phyloP scores from a whole-genome alignment of 371 early-diverging fungal genomes.

The Rhizopus sp. region DNA sequence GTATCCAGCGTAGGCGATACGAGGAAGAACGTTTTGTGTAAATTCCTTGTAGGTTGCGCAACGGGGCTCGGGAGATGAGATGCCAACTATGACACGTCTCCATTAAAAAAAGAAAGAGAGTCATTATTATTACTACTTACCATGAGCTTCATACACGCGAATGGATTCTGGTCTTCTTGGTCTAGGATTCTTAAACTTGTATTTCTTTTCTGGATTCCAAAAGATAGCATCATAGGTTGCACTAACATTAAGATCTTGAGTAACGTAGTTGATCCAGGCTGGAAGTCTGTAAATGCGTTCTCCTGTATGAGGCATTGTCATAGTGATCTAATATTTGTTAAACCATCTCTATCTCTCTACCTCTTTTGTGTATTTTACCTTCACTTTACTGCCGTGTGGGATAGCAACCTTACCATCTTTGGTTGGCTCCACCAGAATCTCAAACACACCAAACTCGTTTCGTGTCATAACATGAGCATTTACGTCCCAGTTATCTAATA shows the following conservation, averaged over 20 bases:
- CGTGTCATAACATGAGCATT: slow-evolving; percentile 73
- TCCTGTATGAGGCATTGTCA: slow-evolving; percentile 64
- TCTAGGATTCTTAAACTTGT: slow-evolving; percentile 69
- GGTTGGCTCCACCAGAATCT: slow-evolving; percentile 61
- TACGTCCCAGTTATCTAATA: slow-evolving; percentile 77
- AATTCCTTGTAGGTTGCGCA: slow-evolving; percentile 87
- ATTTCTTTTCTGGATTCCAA: slow-evolving; percentile 84
- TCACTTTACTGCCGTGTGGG: slow-evolving; percentile 84
- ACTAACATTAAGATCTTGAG: slow-evolving; percentile 79
- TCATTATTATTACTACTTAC: too few relatives aligned
- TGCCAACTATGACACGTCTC: slow-evolving; percentile 82
- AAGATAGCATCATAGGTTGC: slow-evolving; percentile 86
- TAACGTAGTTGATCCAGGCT: slow-evolving; percentile 81
- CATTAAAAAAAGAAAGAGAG: too few relatives aligned
- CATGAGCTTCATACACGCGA: slow-evolving; percentile 91
- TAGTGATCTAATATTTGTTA: slow-evolving; percentile 54
- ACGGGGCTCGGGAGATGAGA: slow-evolving; percentile 78
- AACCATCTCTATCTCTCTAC: neutral
- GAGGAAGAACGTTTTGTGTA: slow-evolving; percentile 77
- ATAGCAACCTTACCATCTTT: slow-evolving; percentile 67
- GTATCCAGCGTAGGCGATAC: slow-evolving; percentile 86
- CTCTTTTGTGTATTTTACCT: slow-evolving; percentile 48
- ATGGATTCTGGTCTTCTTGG: slow-evolving; percentile 67
- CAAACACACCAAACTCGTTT: slow-evolving; percentile 80
- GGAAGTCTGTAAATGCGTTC: slow-evolving; percentile 87